Base-by-base conservation (phyloP, 441 rosid species). In the Cnidoscolus chayamansa region DNA sequence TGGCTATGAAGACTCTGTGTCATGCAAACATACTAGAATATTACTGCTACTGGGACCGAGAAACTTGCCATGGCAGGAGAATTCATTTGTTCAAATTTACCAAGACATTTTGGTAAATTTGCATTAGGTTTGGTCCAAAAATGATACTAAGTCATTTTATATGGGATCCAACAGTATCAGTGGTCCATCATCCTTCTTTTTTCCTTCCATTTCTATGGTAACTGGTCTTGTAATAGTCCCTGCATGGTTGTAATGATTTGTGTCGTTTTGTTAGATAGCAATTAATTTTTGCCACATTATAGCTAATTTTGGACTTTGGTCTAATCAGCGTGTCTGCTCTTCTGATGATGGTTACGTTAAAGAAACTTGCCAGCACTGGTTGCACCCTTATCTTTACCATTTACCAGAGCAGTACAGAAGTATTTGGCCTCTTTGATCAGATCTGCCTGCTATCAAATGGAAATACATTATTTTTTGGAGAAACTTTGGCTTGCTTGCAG, bases 401-500 rank as follows among this genome's bases (percentile, higher is more conserved):
- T 64, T 77, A 85, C 68, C 99, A 93, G 77, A 95, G 99, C 84
- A 95, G 98, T 70, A 95, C 98, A 1, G 99, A 95, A 84, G 99
- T 95, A 66, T 95, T 95, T 81, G 99, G 99, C 65, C 97, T 95
- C 78, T 95, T 93, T 85, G 99, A 96, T 81, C 86, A 97, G 73
- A 96, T 96, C 74, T 93, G 99, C 77, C 93, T 96, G 69, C 91
- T 96, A 65, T 96, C 98, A 62, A 91, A 96, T 85, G 99, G 99
- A 77, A 96, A 93, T 78, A 93, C 94, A 0, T 85, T 93, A 76
- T 96, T 96, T 84, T 96, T 96, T 72, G 98, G 98, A 56, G 98
- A 96, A 87, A 95, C 99, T 20, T n/a, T n/a, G n/a, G n/a, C n/a
- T n/a, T n/a, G n/a, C n/a, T n/a, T n/a, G n/a, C n/a, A n/a, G n/a